Base-by-base conservation (phyloP, 345 rosid species). In the Geranium rotundifolium region DNA sequence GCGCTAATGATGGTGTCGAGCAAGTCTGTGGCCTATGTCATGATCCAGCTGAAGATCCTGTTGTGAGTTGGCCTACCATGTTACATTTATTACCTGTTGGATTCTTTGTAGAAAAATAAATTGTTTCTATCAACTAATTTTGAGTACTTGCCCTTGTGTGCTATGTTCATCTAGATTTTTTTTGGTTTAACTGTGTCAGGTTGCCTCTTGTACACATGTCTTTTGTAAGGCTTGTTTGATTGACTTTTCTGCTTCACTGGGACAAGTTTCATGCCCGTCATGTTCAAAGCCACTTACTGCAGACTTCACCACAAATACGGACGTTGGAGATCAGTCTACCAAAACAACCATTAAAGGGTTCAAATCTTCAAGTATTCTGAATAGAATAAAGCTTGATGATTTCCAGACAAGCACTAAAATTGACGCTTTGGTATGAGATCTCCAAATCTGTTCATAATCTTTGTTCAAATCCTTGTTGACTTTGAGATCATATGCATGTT, bases 321-420 rank as follows among this genome's bases (percentile, higher is more conserved):
- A 71, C 73, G 54, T 68, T 37, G 86, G 80, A 73, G 76, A 73
- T 69, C 81, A 65, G 75, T 67, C 77, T 59, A 66, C 74, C 61
- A 84, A 81, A 81, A 70, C 91, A 57, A 83, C 81, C 50, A 54
- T 83, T 66, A 85, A 84, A 80, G 95, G 97, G 20, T 87, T 83
- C 69, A 90, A 71, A 72, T 72, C 96, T 63, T 72, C 97, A 16
- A 89, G 97, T 78, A 93, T 93, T 74, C 67, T 93, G 34, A 93
- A 88, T 75, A 85, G 99, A 65, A 78, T 93, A 71, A 77, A 79
- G 63, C 75, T 93, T 56, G 73, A 82, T 50, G 85, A 90, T 63
- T 93, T 93, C 74, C 95, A 93, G 81, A 83, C 99, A 18, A 93
- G 99, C 81, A 93, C 99, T 63, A 93, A 92, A 77, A 89, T 93